Evolutionary conservation across 768 basidiomycete species (phyloP).

Genomic region (Ephemerocybe angulata): DNA sequence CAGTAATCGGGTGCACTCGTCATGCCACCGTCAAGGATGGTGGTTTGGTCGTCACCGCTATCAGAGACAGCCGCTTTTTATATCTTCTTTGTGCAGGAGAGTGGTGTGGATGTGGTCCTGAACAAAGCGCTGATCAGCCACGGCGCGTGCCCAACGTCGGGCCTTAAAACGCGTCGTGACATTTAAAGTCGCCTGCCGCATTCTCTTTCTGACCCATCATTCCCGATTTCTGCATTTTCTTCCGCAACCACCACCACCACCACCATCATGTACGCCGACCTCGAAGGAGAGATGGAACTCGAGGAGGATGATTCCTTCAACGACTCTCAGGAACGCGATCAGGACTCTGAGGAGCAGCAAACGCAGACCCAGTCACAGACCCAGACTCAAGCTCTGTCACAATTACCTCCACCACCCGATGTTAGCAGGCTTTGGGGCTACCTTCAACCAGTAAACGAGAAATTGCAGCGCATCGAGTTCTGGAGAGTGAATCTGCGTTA

Average conservation of each 20-base stretch:
- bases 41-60: slow-evolving; percentile 5
- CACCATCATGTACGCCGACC: slow-evolving; percentile 18
- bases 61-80: too few relatives aligned
- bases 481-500: slow-evolving; percentile 48
- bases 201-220: slow-evolving; percentile 5
- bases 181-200: slow-evolving; percentile 20
- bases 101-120: background rate
- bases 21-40: background rate
- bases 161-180: slow-evolving; percentile 29
- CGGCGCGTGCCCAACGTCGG: slow-evolving; percentile 17
- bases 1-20: too few relatives aligned
- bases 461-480: slow-evolving; percentile 57
- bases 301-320: slow-evolving; percentile 16
- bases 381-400: slow-evolving; percentile 42
- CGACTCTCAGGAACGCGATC: slow-evolving; percentile 30
- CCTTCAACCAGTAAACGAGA: slow-evolving; percentile 58
- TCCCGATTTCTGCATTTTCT: slow-evolving; percentile 5
- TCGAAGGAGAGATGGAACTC: too few relatives aligned
- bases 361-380: slow-evolving; percentile 41
- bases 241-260: slow-evolving; percentile 5
- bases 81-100: background rate
- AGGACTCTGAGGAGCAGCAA: slow-evolving; percentile 30
- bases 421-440: slow-evolving; percentile 67
- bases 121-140: background rate
- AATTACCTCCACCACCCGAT: too few relatives aligned